These are phyloP conservation scores for Gyrodon lividus DNA, from an alignment of 768 basidiomycete genomes.

Conservation along the genomic window DNA sequence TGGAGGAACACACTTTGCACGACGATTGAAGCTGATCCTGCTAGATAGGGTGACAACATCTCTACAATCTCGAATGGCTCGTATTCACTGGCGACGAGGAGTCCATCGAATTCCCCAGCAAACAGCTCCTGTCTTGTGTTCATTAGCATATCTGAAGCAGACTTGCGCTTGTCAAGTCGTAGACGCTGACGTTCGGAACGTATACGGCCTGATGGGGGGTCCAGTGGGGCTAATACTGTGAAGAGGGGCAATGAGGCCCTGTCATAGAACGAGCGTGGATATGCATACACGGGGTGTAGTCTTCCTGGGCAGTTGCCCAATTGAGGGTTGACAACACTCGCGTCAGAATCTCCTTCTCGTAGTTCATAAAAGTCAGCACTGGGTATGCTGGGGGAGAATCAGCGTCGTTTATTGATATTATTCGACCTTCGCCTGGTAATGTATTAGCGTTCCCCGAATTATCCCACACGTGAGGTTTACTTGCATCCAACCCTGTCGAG, in stretches of 20 bases:
- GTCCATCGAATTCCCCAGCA: slow-evolving; percentile 85
- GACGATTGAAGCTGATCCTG: slow-evolving; percentile 83
- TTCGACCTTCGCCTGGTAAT: slow-evolving; percentile 65
- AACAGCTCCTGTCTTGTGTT: slow-evolving; percentile 78
- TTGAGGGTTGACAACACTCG: slow-evolving; percentile 70
- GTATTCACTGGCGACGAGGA: slow-evolving; percentile 81
- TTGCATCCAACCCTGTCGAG: slow-evolving; percentile 84
- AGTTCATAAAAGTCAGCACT: slow-evolving; percentile 83
- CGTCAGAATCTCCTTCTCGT: slow-evolving; percentile 51
- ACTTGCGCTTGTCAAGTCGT: slow-evolving; percentile 76
- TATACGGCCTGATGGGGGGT: slow-evolving; percentile 54
- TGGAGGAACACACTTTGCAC: slow-evolving; percentile 83
- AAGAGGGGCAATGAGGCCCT: slow-evolving; percentile 4
- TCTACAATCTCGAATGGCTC: slow-evolving; percentile 82
- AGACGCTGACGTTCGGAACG: slow-evolving; percentile 71
- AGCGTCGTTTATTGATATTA: slow-evolving; percentile 83
- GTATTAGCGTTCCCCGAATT: not conserved
- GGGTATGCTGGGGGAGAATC: slow-evolving; percentile 94
- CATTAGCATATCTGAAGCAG: slow-evolving; percentile 58
- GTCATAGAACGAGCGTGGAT: not conserved
- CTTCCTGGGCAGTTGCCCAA: slow-evolving; percentile 86
- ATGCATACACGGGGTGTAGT: slow-evolving; percentile 62
- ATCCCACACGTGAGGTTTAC: slow-evolving; percentile 12
- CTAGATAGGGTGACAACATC: slow-evolving; percentile 69
- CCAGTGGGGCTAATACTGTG: slow-evolving; percentile 58